Evolutionary conservation across 1,284 basidiomycete genomes (phyloP).

Genomic region (Gomphus sp.): DNA sequence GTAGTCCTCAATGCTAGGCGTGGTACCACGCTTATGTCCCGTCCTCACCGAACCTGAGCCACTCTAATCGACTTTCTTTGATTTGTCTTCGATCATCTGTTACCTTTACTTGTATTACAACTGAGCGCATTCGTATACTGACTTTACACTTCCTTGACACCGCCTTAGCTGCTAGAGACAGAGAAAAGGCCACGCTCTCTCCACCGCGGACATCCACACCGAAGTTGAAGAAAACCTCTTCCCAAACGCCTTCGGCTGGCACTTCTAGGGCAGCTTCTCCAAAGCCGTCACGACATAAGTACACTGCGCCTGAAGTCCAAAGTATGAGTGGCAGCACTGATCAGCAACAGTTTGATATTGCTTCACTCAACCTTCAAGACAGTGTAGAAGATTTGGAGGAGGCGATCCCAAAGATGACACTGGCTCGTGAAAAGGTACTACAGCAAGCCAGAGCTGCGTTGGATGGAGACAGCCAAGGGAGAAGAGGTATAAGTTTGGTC

Average conservation of each 20-base stretch:
- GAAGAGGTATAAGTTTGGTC: slow-evolving; percentile 76
- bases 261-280: slow-evolving; percentile 38
- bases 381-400: slow-evolving; percentile 32
- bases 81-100: slow-evolving; percentile 17
- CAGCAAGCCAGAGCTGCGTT: slow-evolving; percentile 64
- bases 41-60: slow-evolving; percentile 15
- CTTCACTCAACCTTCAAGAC: slow-evolving; percentile 59
- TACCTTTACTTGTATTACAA: slow-evolving; percentile 21
- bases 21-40: slow-evolving; percentile 52
- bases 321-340: slow-evolving; percentile 21
- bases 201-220: background rate
- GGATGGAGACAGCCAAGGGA: slow-evolving; percentile 41
- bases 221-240: background rate
- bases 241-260: slow-evolving; percentile 22
- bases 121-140: slow-evolving; percentile 9
- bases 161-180: slow-evolving; percentile 58
- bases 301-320: slow-evolving; percentile 24
- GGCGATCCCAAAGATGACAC: slow-evolving; percentile 58
- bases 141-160: background rate
- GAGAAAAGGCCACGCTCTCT: slow-evolving; percentile 45
- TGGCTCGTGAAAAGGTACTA: slow-evolving; percentile 78
- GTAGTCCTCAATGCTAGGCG: slow-evolving; percentile 69
- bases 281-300: slow-evolving; percentile 5
- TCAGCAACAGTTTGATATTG: slow-evolving; percentile 60
- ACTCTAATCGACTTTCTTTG: slow-evolving; percentile 14